Conservation (phyloP, 257 asterid genomes). For the Solanum chiquidenum region DNA sequence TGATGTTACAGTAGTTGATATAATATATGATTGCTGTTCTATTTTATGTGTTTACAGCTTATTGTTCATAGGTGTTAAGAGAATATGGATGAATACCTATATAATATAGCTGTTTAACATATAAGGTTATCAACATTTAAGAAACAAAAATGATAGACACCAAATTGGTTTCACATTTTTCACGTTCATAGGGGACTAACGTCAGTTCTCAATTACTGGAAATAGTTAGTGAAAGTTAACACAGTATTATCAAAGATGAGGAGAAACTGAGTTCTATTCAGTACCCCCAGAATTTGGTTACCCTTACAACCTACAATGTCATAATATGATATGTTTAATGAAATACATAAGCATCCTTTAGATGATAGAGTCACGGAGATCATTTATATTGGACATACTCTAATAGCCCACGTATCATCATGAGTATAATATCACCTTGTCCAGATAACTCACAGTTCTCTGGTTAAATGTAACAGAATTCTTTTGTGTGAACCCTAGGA, state of each 20-base stretch:
- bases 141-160: not conserved
- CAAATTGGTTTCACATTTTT: not conserved
- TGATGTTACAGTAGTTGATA: not conserved
- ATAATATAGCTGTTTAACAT: not conserved
- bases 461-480: not conserved
- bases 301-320: not conserved
- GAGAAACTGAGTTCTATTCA: not conserved
- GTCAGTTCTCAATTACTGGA: not conserved
- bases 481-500: not conserved
- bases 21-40: not conserved
- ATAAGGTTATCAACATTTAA: not conserved
- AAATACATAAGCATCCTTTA: not conserved
- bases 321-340: not conserved
- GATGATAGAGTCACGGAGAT: not conserved
- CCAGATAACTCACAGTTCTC: not conserved
- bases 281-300: not conserved
- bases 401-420: not conserved
- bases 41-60: not conserved
- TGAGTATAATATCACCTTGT: not conserved
- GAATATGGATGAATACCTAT: not conserved
- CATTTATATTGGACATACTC: not conserved
- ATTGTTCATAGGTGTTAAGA: not conserved
- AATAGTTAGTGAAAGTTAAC: not conserved
- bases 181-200: not conserved
- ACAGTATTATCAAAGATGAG: not conserved